Conservation (phyloP, 1,139 yeast genomes). For the Citeromyces siamensis region DNA sequence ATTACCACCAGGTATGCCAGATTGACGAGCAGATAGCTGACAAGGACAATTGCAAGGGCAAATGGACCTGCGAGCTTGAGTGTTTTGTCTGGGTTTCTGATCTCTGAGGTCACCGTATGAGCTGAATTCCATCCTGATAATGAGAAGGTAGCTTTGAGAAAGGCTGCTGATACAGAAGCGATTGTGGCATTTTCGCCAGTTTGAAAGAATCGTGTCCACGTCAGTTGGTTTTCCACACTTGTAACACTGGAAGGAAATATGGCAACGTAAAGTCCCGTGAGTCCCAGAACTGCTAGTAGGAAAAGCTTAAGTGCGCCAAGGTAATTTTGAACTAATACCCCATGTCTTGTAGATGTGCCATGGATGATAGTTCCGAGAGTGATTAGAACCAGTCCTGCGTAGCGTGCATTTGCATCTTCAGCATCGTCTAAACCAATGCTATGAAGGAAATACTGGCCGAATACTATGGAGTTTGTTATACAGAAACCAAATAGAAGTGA, state of each 20-base stretch:
- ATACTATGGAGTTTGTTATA: constrained; percentile 52
- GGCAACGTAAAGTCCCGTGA: constrained; percentile 36
- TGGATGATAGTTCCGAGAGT: constrained; percentile 28
- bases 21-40: constrained; percentile 37
- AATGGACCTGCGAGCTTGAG: constrained; percentile 43
- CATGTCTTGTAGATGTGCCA: constrained; percentile 36
- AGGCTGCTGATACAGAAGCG: constrained; percentile 34
- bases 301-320: constrained; percentile 38
- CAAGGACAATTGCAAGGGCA: constrained; percentile 30
- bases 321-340: constrained; percentile 35
- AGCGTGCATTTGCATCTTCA: constrained; percentile 18
- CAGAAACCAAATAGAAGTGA: constrained; percentile 54
- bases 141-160: constrained; percentile 42
- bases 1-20: constrained; percentile 42
- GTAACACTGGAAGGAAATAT: constrained; percentile 27
- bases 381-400: constrained; percentile 32
- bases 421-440: constrained; percentile 20
- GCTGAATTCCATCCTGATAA: constrained; percentile 52
- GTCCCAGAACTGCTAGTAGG: constrained; percentile 29
- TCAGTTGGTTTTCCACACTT: constrained; percentile 18
- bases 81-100: constrained; percentile 41
- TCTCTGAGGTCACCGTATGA: constrained; percentile 45
- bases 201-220: constrained; percentile 13
- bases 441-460: constrained; percentile 51
- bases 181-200: constrained; percentile 21